Evolutionary conservation across 2,329 filamentous ascomycete species (phyloP), one percentile per base, ranked within the genome.

Genomic region (Aspergillus tanneri): DNA sequence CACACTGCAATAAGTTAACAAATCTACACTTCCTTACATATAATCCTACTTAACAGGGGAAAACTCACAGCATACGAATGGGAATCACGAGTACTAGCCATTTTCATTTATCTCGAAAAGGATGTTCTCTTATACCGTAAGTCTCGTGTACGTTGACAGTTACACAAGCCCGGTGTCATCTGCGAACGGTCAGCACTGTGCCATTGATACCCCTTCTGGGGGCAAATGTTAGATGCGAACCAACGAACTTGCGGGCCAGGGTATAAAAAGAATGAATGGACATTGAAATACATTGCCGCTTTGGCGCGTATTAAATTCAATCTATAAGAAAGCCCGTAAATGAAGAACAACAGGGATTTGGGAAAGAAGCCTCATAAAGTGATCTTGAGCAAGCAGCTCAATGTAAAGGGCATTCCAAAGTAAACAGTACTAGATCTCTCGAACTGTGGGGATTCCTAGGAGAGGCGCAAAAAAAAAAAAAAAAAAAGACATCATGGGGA

Each of bases 31-130:
- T 18, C n/a, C 32, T 22, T 27, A 11, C 14, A n/a, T n/a, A 37
- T 14, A n/a, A 34, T 34, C 30, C 22, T 21, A 14, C 16, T 35
- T 11, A 5, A 21, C 10, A 18, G 14, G 5, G 24, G 14, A 22
- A 16, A 46, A 66, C 67, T 60, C 62, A 71, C 68, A 59, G 68
- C 68, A 54, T 67, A 71, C 40, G 68, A 69, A 53, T 71, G 68
- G 38, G 64, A 68, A 61, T 71, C 68, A 50, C 68, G 68, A 54
- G 67, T 69, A 55, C 66, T 69, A 51, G 64, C 55, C 68, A 70
- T 70, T 28, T 65, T 69, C 58, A 61, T 56, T 55, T 54, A 48
- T 52, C 19, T 21, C 19, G 19, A 42, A 46, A 53, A 46, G 27
- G 60, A 56, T 50, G 49, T 46, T 56, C 51, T 55, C 47, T 49